Conservation (phyloP, 306 rosid genomes). For the Malus sieversii region DNA sequence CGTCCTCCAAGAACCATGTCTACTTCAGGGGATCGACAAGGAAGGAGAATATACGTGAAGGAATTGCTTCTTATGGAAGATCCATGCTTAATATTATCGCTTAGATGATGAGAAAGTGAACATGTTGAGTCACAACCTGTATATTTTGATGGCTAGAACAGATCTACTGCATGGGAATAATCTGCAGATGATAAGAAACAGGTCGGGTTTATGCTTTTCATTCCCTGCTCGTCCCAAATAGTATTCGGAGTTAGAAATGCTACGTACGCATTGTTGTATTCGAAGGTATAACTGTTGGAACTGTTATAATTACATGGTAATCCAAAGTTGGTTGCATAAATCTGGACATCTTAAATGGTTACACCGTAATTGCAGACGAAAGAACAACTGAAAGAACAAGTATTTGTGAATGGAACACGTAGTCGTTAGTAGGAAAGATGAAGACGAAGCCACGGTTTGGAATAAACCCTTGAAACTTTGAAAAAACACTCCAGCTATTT, state of each 20-base stretch:
- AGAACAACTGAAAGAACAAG: neutral
- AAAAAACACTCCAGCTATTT: neutral
- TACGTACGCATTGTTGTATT: neutral
- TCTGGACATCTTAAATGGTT: neutral
- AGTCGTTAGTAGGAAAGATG: neutral
- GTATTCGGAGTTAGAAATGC: neutral
- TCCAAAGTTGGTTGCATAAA: neutral
- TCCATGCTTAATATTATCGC: constrained; percentile 19
- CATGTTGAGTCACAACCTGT: constrained; percentile 15
- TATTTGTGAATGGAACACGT: neutral
- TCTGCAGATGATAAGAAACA: neutral
- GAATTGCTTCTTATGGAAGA: constrained; percentile 13
- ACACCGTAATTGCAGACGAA: neutral
- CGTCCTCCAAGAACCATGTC: constrained; percentile 6
- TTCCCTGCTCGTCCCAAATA: neutral
- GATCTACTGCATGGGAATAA: neutral
- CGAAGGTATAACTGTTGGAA: neutral
- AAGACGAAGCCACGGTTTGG: neutral
- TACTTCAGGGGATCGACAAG: constrained; percentile 3
- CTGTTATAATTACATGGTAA: neutral
- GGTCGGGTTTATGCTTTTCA: neutral
- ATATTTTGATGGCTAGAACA: constrained; percentile 3
- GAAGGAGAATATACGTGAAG: constrained; percentile 17
- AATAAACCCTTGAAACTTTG: neutral
- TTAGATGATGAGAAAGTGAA: constrained; percentile 12